Conservation (phyloP, 495 filamentous ascomycete genomes). For the Penicillium mononematosum region DNA sequence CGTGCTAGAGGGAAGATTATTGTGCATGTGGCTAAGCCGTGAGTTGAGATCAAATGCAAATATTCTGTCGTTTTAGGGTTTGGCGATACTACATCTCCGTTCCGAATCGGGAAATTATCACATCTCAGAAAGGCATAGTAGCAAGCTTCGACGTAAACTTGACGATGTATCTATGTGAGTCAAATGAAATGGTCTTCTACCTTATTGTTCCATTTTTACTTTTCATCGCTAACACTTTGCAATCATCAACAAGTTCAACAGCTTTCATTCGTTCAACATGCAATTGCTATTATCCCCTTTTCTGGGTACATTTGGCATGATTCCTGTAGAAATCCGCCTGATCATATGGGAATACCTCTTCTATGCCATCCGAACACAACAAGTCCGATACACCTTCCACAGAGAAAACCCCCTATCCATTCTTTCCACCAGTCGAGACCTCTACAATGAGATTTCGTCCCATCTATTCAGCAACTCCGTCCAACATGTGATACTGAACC, state of each 20-base stretch:
- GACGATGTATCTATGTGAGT: neutral
- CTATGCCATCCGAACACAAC: neutral
- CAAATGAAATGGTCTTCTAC: neutral
- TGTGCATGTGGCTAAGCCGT: conserved; percentile 45
- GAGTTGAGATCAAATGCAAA: conserved; percentile 1
- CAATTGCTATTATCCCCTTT: too few relatives aligned
- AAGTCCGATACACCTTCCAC: too few relatives aligned
- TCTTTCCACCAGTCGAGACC: neutral
- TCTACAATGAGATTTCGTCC: conserved; percentile 1
- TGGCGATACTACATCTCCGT: neutral
- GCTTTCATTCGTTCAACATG: neutral
- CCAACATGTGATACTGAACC: neutral
- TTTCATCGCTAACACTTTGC: neutral
- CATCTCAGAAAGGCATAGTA: conserved; percentile 2
- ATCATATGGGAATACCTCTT: neutral
- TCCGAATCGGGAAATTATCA: neutral
- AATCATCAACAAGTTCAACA: neutral
- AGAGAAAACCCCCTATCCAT: conserved; percentile 1
- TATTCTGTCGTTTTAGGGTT: neutral
- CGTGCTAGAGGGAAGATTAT: conserved; percentile 68
- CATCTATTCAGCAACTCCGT: neutral
- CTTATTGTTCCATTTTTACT: neutral
- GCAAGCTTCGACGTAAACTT: neutral
- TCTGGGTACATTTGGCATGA: neutral
- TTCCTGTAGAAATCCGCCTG: conserved; percentile 1